Percentiles rank a stretch among this genome's conserved stretches.
phyloP scores from a whole-genome alignment of 2,329 filamentous ascomycete species.

The Alternaria novae-zelandiae region DNA sequence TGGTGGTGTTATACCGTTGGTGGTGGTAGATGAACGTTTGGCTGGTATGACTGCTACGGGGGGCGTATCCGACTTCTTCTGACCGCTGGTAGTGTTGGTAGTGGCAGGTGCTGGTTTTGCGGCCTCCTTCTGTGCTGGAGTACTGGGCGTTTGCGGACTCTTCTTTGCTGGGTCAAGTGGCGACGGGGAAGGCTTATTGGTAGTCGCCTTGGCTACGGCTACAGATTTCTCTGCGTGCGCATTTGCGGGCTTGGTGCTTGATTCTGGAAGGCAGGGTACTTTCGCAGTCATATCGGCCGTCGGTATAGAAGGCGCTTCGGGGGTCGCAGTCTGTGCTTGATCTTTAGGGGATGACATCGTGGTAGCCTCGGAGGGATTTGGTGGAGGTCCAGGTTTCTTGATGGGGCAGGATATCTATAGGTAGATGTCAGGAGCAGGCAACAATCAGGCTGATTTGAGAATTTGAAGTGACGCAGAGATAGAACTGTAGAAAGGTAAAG shows the following conservation, averaged over 20 bases:
- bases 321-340: neutral
- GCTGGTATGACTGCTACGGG: neutral
- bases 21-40: slow-evolving; percentile 12
- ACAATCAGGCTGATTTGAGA: no score
- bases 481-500: neutral
- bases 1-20: neutral
- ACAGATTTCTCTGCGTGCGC: neutral
- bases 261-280: neutral
- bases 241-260: neutral
- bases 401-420: neutral
- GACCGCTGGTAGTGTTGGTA: neutral
- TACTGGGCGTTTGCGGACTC: neutral
- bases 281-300: neutral
- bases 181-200: neutral
- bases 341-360: neutral
- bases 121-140: neutral
- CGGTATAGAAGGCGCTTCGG: neutral
- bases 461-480: neutral
- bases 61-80: neutral
- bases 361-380: neutral
- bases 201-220: neutral
- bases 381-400: neutral
- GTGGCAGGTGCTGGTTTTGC: neutral
- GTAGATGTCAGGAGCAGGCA: neutral
- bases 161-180: no score